Evolutionary conservation across 2,329 filamentous ascomycete species (phyloP).

Genomic region (Aspergillus intermedius): DNA sequence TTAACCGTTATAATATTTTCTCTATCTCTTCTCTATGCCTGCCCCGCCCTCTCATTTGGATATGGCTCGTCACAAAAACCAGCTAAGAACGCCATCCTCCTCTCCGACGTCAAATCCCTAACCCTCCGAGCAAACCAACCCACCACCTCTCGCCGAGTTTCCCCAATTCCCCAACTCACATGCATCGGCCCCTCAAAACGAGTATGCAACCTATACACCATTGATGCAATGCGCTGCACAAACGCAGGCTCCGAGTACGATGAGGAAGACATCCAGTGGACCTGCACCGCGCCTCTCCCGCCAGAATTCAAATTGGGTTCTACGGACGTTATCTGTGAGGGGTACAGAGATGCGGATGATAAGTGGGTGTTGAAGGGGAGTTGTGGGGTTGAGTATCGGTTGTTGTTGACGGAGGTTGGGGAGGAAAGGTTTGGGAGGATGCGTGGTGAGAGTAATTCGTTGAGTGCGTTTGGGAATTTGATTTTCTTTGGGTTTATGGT

Average conservation of each 20-base stretch:
- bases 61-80: constrained; percentile 26
- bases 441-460: not conserved
- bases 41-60: constrained; percentile 13
- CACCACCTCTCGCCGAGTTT: constrained; percentile 69
- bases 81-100: constrained; percentile 48
- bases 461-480: constrained; percentile 26
- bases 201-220: constrained; percentile 62
- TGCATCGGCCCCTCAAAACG: constrained; percentile 61
- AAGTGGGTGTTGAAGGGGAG: constrained; percentile 83
- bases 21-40: constrained; percentile 12
- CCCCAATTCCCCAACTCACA: constrained; percentile 69
- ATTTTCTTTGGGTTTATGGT: constrained; percentile 30
- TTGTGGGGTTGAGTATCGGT: constrained; percentile 83
- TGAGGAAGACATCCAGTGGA: constrained; percentile 80
- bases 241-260: constrained; percentile 79
- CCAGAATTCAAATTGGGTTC: constrained; percentile 66
- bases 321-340: constrained; percentile 90
- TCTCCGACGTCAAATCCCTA: constrained; percentile 65
- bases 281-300: constrained; percentile 63
- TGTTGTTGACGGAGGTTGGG: constrained; percentile 71
- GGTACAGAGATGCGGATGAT: constrained; percentile 70
- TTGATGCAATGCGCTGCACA: constrained; percentile 82
- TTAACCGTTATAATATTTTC: constrained; percentile 8
- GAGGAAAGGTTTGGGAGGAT: constrained; percentile 58
- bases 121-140: constrained; percentile 63